Evolutionary conservation across 2,329 filamentous ascomycete genomes (phyloP), one percentile per base, ranked within the genome.

Genomic region (Clarireedia monteithiana): DNA sequence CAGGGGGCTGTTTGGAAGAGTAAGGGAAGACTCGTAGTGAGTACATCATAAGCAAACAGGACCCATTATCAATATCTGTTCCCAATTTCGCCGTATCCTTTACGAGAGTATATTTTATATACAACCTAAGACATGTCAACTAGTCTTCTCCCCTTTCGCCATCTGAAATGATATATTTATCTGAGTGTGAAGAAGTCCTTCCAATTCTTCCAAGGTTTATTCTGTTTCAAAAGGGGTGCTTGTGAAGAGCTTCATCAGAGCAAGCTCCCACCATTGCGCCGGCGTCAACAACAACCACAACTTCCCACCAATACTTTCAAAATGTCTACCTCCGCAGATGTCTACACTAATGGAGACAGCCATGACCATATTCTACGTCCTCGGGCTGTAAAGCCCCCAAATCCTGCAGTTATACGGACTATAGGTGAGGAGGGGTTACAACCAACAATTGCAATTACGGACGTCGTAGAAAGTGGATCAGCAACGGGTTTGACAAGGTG

Each of bases 351-450:
- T 48, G 64, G 59, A 4, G 59, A 66, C 57, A 42, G 60, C 42
- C 64, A 68, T 63, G 63, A 67, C 30, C 59, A 67, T 59, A 66
- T 68, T n/a, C 61, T 68, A 17, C 65, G 67, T 46, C 63, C 65
- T 48, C 61, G 67, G 50, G 61, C 65, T 36, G 47, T 64, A 15
- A 66, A 67, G 39, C 58, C 64, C 5, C 48, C 53, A 9, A 67
- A 68, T 48, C 63, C 62, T 47, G 59, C 51, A 24, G 60, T 68
- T 14, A 53, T 66, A 26, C 62, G 64, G 23, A 59, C 63, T 5
- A 53, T 60, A 46, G 63, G 55, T 44, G 62, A 67, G 48, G 63
- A 67, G 27, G 60, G 61, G 26, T 51, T 64, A 3, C 45, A 64
- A 10, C 46, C 59, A 46, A 48, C 56, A 7, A 60, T 56, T 27